Evolutionary conservation across 805 yeast species (phyloP).

Genomic region (Ogataea henricii): DNA sequence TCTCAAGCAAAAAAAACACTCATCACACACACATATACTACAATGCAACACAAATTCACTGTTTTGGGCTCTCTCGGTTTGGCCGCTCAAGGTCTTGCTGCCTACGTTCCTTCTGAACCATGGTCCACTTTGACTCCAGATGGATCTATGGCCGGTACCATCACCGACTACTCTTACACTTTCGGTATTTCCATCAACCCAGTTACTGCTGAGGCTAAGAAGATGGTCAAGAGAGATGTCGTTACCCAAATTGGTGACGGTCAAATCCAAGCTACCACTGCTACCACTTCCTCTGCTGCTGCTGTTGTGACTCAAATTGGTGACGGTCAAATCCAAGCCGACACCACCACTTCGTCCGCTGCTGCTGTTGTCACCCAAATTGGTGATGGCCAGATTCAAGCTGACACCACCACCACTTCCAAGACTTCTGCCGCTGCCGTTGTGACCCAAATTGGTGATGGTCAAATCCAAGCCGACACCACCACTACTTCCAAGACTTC

Average conservation of each 20-base stretch:
- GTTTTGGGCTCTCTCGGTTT: slow-evolving; percentile 42
- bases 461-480: slow-evolving; percentile 53
- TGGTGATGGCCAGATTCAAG: slow-evolving; percentile 54
- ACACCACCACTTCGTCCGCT: slow-evolving; percentile 30
- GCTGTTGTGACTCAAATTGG: slow-evolving; percentile 47
- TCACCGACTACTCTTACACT: slow-evolving; percentile 56
- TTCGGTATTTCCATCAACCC: slow-evolving; percentile 77
- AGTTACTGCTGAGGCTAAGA: slow-evolving; percentile 29
- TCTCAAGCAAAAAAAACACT: slow-evolving; percentile 4
- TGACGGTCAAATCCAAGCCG: slow-evolving; percentile 53
- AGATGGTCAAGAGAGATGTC: slow-evolving; percentile 33
- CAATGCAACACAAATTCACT: slow-evolving; percentile 29
- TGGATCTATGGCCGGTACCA: slow-evolving; percentile 51
- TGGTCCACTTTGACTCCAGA: slow-evolving; percentile 73
- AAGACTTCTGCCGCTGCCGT: slow-evolving; percentile 29
- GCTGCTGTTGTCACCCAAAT: slow-evolving; percentile 46
- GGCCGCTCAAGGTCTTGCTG: slow-evolving; percentile 52
- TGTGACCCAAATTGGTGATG: slow-evolving; percentile 61
- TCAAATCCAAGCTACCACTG: slow-evolving; percentile 52
- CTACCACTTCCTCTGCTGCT: slow-evolving; percentile 39
- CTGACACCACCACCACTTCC: slow-evolving; percentile 33
- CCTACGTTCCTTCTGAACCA: slow-evolving; percentile 65
- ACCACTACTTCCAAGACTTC: slow-evolving; percentile 35
- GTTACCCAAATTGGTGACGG: slow-evolving; percentile 55
- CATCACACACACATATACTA: slow-evolving; percentile 6